A percentile compares a stretch with the other conserved stretches of the same genome.
Evolutionary conservation across 345 rosid genomes (phyloP).

Genomic region (Gossypium longicalyx): DNA sequence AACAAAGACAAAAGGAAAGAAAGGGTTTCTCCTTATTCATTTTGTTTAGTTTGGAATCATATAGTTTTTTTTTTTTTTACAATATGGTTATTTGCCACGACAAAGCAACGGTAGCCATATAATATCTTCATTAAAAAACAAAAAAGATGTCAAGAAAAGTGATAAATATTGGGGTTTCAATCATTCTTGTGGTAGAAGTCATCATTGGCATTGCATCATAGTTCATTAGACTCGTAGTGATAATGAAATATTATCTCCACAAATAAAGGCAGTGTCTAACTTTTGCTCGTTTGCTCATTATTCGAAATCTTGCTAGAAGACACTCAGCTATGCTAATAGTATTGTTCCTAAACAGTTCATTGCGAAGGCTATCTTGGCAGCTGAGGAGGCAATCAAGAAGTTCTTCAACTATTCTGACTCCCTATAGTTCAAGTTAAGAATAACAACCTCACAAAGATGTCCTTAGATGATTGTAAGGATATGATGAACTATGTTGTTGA

Average conservation of each 20-base stretch:
- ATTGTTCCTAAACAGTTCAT: constrained; percentile 46
- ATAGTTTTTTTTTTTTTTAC: no score
- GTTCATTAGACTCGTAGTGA: neutral
- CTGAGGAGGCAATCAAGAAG: constrained; percentile 30
- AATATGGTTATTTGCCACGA: no score
- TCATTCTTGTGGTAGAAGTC: constrained; percentile 42
- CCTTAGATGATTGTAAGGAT: constrained; percentile 42
- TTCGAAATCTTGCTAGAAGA: constrained; percentile 43
- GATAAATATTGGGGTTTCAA: constrained; percentile 3
- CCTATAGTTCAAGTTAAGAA: constrained; percentile 8
- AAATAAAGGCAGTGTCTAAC: constrained; percentile 31
- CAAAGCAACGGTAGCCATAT: no score
- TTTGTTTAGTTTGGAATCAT: no score
- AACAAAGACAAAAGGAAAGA: no score
- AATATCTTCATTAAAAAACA: no score
- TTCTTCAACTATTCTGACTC: constrained; percentile 34
- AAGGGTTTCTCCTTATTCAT: no score
- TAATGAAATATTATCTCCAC: constrained; percentile 10
- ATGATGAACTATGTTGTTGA: constrained; percentile 26
- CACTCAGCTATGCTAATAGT: constrained; percentile 33
- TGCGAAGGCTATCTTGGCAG: constrained; percentile 38
- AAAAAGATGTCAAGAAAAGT: neutral
- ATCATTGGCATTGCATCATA: constrained; percentile 32
- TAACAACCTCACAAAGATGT: neutral
- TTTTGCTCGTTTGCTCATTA: constrained; percentile 44